Percentiles rank a stretch among this genome's conserved stretches.
These are phyloP conservation scores for Tetrahymena malaccensis DNA, from an alignment of 73 alveolate species.

Conservation along the genomic window DNA sequence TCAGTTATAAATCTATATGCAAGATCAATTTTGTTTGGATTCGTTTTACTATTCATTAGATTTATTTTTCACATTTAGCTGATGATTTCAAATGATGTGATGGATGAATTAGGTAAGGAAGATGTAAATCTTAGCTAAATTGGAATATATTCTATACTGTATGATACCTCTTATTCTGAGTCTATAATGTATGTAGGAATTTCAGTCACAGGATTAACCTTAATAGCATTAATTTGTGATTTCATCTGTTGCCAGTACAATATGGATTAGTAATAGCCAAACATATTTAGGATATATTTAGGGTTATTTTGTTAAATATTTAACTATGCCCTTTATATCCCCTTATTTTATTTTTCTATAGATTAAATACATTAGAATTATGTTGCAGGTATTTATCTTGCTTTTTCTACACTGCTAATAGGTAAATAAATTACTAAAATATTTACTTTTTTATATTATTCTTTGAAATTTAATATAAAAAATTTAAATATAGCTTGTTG, in stretches of 20 bases:
- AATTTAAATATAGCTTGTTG: too few relatives aligned
- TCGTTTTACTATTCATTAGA: background rate
- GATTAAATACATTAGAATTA: background rate
- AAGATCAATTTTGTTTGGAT: background rate
- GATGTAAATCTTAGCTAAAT: background rate
- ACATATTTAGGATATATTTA: background rate
- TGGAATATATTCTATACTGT: background rate
- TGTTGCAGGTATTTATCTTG: background rate
- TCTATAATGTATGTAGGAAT: background rate
- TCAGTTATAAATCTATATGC: background rate
- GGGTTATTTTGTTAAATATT: background rate
- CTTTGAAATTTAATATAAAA: too few relatives aligned
- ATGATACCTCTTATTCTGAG: background rate
- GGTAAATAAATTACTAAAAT: background rate
- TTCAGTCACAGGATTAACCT: background rate
- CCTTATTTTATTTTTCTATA: background rate
- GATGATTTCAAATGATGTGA: background rate
- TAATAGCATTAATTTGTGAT: background rate
- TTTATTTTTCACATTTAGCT: background rate
- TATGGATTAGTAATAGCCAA: background rate
- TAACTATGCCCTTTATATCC: background rate
- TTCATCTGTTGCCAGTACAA: background rate
- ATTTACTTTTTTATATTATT: too few relatives aligned
- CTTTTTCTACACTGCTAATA: background rate
- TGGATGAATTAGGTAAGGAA: background rate